Percentiles rank a stretch among this genome's conserved stretches.
Conservation (phyloP, 208 protist species). For the Strigomonas culicis region DNA sequence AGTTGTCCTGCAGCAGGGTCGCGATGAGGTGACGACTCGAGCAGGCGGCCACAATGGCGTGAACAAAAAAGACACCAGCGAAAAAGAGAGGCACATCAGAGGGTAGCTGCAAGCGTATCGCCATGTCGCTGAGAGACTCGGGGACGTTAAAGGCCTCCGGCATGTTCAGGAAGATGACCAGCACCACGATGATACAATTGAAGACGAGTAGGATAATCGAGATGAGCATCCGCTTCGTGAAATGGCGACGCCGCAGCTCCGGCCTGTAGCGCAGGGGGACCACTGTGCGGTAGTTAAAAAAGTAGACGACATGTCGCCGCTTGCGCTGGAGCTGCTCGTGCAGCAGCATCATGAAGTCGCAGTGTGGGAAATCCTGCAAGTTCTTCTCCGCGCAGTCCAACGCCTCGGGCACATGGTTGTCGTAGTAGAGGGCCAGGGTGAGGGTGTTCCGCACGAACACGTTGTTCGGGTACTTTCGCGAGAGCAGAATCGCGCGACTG, state of each 20-base stretch:
- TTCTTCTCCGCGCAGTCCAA: constrained; percentile 54
- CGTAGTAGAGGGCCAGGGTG: constrained; percentile 59
- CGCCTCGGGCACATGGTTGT: constrained; percentile 66
- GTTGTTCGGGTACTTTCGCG: constrained; percentile 56
- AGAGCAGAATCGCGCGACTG: constrained; percentile 40
- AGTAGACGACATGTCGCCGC: constrained; percentile 33
- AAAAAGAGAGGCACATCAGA: constrained; percentile 47
- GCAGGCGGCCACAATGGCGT: constrained; percentile 42
- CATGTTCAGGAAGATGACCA: constrained; percentile 52
- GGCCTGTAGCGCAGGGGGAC: constrained; percentile 55
- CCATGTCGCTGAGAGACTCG: constrained; percentile 19
- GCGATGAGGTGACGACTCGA: constrained; percentile 43
- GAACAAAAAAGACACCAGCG: constrained; percentile 44
- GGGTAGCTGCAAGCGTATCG: constrained; percentile 53
- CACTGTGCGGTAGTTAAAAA: constrained; percentile 67
- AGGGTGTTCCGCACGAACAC: constrained; percentile 61
- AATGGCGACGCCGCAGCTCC: constrained; percentile 22
- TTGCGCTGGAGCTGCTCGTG: constrained; percentile 39
- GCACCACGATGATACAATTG: constrained; percentile 33
- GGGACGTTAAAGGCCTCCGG: constrained; percentile 12
- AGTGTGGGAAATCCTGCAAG: constrained; percentile 72
- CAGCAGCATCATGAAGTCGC: constrained; percentile 32
- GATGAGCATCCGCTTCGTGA: constrained; percentile 53
- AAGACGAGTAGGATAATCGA: constrained; percentile 37
- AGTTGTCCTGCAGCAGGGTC: constrained; percentile 50